Evolutionary conservation across 1,284 basidiomycete genomes (phyloP), one percentile per base, ranked within the genome.

Genomic region (Cerrena zonata): DNA sequence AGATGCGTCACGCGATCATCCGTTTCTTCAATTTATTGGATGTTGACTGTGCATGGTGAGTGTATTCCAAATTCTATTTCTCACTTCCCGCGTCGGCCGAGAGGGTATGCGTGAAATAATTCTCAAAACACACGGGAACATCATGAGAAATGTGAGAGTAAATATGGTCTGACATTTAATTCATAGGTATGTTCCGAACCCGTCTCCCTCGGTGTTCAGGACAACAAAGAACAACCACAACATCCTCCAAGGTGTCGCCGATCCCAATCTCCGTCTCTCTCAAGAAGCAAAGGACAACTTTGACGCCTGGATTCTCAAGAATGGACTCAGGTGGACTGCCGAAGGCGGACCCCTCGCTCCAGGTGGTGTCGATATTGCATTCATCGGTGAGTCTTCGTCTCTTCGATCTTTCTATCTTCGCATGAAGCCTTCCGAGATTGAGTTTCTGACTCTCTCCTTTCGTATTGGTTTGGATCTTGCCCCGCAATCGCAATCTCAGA

Each of bases 151-250:
- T 27, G 11, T 25, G 42, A 22, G 12, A 12, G 21, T 7, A 25
- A 44, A 5, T 41, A n/a, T 34, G 45, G 5, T 34, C 25, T 37
- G 30, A 47, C 5, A 34, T 27, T 47, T 34, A 15, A 12, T 36
- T 15, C 5, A 44, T 58, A 89, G 87, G 87, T 91, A 89, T 70
- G 87, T 91, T 18, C 90, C 89, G 46, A 90, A 92, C 75, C 80
- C 91, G 53, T 86, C 84, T 34, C 90, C 91, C 4, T 80, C 79
- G 56, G 88, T 93, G 34, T 93, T 93, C 78, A 80, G 90, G 56
- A 91, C 87, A 53, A 93, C 90, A 54, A 92, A 92, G 77, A 89
- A 91, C 84, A 92, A 91, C 74, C 88, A 90, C 78, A 90, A 90
- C 69, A 89, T 89, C 66, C 72, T 91, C 18, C 88, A 90, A 78